Base-by-base conservation (phyloP, 1,284 basidiomycete species). In the Irpex sp. region DNA sequence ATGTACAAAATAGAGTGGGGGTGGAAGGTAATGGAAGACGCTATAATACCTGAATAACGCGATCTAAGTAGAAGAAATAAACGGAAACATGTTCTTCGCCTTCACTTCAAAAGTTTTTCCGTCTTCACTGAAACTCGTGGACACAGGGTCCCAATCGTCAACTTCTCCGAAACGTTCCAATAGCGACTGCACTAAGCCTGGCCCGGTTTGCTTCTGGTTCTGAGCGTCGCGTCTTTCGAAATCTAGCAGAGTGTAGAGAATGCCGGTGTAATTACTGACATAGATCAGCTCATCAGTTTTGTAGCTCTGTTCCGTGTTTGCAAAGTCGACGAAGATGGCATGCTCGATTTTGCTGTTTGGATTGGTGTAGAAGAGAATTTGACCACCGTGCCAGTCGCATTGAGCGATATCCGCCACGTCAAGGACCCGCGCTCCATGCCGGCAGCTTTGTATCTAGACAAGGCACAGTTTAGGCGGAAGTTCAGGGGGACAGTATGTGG, bases 361-460 rank as follows among this genome's bases (percentile, higher is more conserved):
- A 53, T 54, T 60, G 6, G 46, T 60, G 49, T 60, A 36, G 17
- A 60, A 13, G 17, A 60, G 19, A 35, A 60, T n/a, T 60, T 60
- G 59, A 21, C 49, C 49, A 13, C 19, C 8, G 59, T 60, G 59
- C 59, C 59, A 60, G 31, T 60, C 59, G 9, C 13, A 26, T 53
- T 60, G 59, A 35, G 17, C 33, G 21, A 60, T 36, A 46, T 60
- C 59, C n/a, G 59, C 59, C 6, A 54, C 26, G 47, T 57, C 55
- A n/a, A 60, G 59, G 47, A 60, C 49, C 8, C 59, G 49, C 15
- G 59, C 49, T 54, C 21, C 59, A 46, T 60, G 59, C 11, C 49
- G 59, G 47, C 59, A 60, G 47, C 59, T 60, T 56, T 56, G 11
- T 17, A 60, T 60, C 59, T 60, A 9, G 43, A 31, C 21, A 17